Evolutionary conservation across 2,329 filamentous ascomycete species (phyloP).

Genomic region (Penicillium sclerotiorum): DNA sequence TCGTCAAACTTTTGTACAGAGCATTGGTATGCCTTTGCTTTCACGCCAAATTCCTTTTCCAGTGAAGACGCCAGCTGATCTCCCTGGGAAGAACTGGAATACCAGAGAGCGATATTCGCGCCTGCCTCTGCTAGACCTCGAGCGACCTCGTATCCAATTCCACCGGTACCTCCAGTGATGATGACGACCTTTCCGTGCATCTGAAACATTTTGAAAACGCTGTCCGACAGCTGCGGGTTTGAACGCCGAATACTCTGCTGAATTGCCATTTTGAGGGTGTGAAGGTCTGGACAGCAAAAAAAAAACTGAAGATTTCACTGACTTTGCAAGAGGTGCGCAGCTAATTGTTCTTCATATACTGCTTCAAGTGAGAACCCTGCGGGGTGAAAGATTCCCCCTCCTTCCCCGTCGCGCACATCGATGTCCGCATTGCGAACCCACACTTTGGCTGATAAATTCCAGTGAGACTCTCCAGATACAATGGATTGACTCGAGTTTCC

Average conservation of each 20-base stretch:
- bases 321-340: no score
- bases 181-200: slow-evolving; percentile 17
- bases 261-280: not conserved
- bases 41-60: slow-evolving; percentile 34
- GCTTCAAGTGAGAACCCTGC: no score
- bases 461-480: no score
- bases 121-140: slow-evolving; percentile 49
- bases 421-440: not conserved
- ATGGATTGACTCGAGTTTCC: not conserved
- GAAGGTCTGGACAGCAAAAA: not conserved
- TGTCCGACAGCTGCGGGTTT: slow-evolving; percentile 17
- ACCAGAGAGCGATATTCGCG: slow-evolving; percentile 41
- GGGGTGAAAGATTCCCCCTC: no score
- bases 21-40: slow-evolving; percentile 43
- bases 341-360: no score
- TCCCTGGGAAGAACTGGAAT: slow-evolving; percentile 35
- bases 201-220: slow-evolving; percentile 18
- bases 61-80: slow-evolving; percentile 24
- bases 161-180: slow-evolving; percentile 36
- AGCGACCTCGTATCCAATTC: slow-evolving; percentile 45
- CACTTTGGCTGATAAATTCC: not conserved
- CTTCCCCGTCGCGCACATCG: not conserved
- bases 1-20: slow-evolving; percentile 30
- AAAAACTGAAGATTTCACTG: not conserved
- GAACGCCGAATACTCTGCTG: slow-evolving; percentile 17